Evolutionary conservation across 1,139 yeast species (phyloP).

Genomic region (Pichia inconspicua): DNA sequence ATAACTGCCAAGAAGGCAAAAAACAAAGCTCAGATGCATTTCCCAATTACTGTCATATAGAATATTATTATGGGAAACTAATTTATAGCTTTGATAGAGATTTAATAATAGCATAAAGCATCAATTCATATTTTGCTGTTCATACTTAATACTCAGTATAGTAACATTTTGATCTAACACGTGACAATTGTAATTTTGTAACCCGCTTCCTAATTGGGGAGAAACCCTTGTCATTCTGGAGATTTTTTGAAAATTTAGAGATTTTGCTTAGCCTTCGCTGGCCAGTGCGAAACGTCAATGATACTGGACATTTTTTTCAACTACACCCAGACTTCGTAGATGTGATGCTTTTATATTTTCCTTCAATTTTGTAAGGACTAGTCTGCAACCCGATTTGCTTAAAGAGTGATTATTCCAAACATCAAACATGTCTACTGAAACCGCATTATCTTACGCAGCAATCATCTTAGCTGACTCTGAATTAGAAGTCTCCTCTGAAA

Average conservation of each 20-base stretch:
- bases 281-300: not conserved
- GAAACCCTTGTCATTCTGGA: not conserved
- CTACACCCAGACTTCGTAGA: not conserved
- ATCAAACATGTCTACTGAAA: constrained; percentile 50
- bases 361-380: constrained; percentile 37
- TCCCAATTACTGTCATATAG: constrained; percentile 8
- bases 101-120: too few relatives aligned
- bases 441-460: constrained; percentile 84
- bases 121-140: too few relatives aligned
- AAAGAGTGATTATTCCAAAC: constrained; percentile 49
- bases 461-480: constrained; percentile 82
- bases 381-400: constrained; percentile 50
- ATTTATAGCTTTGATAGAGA: not conserved
- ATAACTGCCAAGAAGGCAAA: constrained; percentile 10
- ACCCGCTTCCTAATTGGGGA: not conserved
- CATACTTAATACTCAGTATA: too few relatives aligned
- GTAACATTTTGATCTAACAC: not conserved
- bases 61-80: not conserved
- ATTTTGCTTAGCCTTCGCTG: not conserved
- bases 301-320: not conserved
- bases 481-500: constrained; percentile 69
- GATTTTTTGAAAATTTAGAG: not conserved
- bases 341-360: not conserved
- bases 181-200: not conserved
- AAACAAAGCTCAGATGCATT: constrained; percentile 1